A percentile compares a stretch with the other conserved stretches of the same genome.
Evolutionary conservation across 2,329 filamentous ascomycete genomes (phyloP).

Genomic region (Aspergillus pseudonomiae): DNA sequence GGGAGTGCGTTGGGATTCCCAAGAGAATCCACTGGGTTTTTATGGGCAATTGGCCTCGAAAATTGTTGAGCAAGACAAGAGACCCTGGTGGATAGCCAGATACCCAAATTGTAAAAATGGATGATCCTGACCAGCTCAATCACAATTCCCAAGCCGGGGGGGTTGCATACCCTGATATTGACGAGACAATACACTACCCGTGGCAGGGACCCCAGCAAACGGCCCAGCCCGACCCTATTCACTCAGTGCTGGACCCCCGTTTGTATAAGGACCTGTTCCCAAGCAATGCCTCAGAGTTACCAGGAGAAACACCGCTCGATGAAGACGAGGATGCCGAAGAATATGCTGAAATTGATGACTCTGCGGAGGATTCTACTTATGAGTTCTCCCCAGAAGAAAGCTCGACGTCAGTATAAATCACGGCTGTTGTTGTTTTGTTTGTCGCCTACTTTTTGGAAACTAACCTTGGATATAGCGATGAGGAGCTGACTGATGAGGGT

Average conservation of each 20-base stretch:
- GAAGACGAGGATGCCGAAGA: constrained; percentile 17
- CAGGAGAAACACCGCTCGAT: constrained; percentile 12
- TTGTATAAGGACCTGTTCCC: constrained; percentile 33
- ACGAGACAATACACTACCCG: constrained; percentile 36
- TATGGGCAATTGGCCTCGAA: constrained; percentile 3
- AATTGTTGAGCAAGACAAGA: not conserved
- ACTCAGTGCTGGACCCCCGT: constrained; percentile 37
- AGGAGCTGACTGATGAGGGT: constrained; percentile 28
- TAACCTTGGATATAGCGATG: constrained; percentile 26
- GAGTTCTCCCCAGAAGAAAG: constrained; percentile 28
- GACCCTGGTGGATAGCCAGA: constrained; percentile 10
- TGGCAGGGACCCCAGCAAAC: constrained; percentile 32
- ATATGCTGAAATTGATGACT: constrained; percentile 15
- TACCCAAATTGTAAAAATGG: constrained; percentile 20
- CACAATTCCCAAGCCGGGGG: constrained; percentile 23
- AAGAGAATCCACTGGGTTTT: not conserved
- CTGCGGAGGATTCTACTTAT: constrained; percentile 31
- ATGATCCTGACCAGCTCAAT: constrained; percentile 18
- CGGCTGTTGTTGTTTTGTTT: not conserved
- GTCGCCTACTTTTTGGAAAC: not conserved
- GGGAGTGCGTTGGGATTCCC: not conserved
- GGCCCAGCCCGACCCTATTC: constrained; percentile 17
- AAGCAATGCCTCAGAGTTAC: constrained; percentile 15
- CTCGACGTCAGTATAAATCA: constrained; percentile 26
- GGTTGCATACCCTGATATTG: constrained; percentile 36